phyloP scores from a whole-genome alignment of 768 basidiomycete genomes.

The Naematelia encephala region DNA sequence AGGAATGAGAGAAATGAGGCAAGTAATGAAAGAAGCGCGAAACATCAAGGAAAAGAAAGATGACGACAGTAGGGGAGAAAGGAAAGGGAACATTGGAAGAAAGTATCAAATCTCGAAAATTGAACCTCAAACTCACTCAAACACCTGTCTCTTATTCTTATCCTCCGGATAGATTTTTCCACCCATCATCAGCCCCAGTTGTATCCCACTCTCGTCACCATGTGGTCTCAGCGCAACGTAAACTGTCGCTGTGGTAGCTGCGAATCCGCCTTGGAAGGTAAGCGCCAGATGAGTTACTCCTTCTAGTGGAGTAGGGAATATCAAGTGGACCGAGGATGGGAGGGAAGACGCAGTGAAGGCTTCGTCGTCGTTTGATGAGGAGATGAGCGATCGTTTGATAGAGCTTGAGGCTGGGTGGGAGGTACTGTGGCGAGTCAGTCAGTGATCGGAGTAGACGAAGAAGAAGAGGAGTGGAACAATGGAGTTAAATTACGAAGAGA shows the following conservation, averaged over 20 bases:
- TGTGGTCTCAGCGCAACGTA: slow-evolving; percentile 32
- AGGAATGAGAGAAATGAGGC: not conserved
- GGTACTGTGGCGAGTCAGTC: not conserved
- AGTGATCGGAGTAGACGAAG: not conserved
- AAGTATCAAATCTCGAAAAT: not conserved
- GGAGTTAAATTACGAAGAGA: not conserved
- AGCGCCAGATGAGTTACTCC: slow-evolving; percentile 44
- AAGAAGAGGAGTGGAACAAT: not conserved
- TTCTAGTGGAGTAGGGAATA: slow-evolving; percentile 28
- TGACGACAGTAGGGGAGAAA: not conserved
- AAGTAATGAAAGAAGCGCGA: not conserved
- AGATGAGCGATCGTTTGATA: slow-evolving; percentile 25
- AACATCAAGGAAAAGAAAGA: too few relatives aligned
- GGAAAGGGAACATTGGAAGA: not conserved
- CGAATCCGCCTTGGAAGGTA: slow-evolving; percentile 49
- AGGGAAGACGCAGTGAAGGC: slow-evolving; percentile 30
- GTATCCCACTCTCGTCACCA: slow-evolving; percentile 16
- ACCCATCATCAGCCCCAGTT: slow-evolving; percentile 39
- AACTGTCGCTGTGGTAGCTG: slow-evolving; percentile 29
- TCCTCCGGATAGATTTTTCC: slow-evolving; percentile 47
- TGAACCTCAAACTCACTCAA: slow-evolving; percentile 25
- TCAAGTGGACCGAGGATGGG: slow-evolving; percentile 40
- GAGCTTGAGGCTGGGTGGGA: slow-evolving; percentile 22
- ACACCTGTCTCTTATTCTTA: slow-evolving; percentile 42
- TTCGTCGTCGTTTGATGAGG: slow-evolving; percentile 17